Evolutionary conservation across 495 filamentous ascomycete genomes (phyloP).

Genomic region (Pyronema omphalodes): DNA sequence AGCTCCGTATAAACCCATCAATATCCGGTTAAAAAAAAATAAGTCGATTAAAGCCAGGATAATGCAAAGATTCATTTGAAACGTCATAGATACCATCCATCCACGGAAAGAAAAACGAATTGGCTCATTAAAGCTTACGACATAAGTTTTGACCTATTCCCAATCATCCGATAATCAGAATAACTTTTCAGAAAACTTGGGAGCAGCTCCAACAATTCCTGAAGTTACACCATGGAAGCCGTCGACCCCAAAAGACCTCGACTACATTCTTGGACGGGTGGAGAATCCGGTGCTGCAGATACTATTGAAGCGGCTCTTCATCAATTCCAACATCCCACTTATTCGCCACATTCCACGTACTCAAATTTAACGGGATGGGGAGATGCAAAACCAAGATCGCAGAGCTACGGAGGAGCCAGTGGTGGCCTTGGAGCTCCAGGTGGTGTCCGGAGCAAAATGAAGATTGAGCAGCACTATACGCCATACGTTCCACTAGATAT

Average conservation of each 20-base stretch:
- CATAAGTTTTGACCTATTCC: background rate
- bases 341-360: conserved; percentile 2
- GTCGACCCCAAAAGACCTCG: conserved; percentile 3
- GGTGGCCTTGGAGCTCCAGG: background rate
- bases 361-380: conserved; percentile 1
- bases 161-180: background rate
- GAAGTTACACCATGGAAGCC: too few relatives aligned
- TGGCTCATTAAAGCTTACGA: background rate
- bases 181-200: background rate
- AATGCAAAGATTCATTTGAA: too few relatives aligned
- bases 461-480: background rate
- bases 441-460: background rate
- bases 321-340: background rate
- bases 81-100: background rate
- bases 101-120: background rate
- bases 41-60: too few relatives aligned
- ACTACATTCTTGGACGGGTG: background rate
- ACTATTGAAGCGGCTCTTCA: background rate
- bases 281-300: background rate
- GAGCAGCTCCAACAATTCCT: too few relatives aligned
- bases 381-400: background rate
- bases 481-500: background rate
- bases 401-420: background rate
- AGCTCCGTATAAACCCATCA: too few relatives aligned
- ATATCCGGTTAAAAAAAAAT: too few relatives aligned